Evolutionary conservation across 2,329 filamentous ascomycete species (phyloP).

Genomic region (Pseudovirgaria hyperparasitica): DNA sequence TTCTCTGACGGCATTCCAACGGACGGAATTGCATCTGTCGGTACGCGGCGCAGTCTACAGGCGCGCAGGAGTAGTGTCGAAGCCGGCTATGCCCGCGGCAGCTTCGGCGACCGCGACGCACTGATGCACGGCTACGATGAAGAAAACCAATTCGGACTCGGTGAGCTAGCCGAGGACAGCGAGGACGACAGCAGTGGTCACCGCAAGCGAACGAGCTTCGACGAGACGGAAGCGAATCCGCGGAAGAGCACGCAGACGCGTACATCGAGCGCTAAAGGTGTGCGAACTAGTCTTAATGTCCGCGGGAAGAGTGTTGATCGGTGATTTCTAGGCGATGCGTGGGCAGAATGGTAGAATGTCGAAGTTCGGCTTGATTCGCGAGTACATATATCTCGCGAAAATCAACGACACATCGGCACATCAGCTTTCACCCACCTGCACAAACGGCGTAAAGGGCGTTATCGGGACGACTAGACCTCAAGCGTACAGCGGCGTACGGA

Average conservation of each 20-base stretch:
- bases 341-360: no score
- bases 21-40: constrained; percentile 77
- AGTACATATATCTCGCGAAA: no score
- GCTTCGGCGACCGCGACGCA: constrained; percentile 55
- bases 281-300: no score
- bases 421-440: no score
- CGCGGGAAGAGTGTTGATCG: no score
- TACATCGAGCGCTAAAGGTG: no score
- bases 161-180: constrained; percentile 62
- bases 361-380: no score
- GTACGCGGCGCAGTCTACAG: constrained; percentile 91
- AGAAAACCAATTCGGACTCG: constrained; percentile 59
- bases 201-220: constrained; percentile 22
- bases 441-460: no score
- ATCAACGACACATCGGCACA: no score
- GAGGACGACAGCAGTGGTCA: constrained; percentile 23
- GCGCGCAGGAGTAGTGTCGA: constrained; percentile 55
- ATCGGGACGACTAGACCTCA: no score
- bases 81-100: constrained; percentile 15
- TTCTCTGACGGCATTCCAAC: constrained; percentile 71
- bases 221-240: constrained; percentile 13
- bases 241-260: constrained; percentile 9
- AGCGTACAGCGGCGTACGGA: no score
- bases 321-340: no score
- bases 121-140: constrained; percentile 85